Evolutionary conservation across 352 stramenopile species (phyloP), one percentile per base, ranked within the genome.

Genomic region (Globisporangium acanthophoron): DNA sequence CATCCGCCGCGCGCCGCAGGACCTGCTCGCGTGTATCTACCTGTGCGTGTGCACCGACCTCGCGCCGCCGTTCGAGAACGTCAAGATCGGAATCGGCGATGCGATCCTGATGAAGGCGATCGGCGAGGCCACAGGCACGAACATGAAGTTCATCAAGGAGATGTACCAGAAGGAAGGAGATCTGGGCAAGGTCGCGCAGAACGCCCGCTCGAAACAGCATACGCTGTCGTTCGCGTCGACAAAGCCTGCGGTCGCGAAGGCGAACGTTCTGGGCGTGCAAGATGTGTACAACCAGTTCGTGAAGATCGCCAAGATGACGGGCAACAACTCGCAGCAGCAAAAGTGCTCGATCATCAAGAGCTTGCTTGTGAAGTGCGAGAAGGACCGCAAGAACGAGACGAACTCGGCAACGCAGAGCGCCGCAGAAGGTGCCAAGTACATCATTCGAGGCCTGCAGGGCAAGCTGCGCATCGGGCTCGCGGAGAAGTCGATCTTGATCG

Each of bases 71-170:
- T 98, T 98, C 59, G 90, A 98, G 64, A 98, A 97, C 70, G 74
- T 99, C 8, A 98, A 99, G 74, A 93, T 99, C 29, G 97, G 97
- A 18, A 97, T 99, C 52, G 97, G 97, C 31, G 97, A 99, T 65
- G 87, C 93, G 5, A 96, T 99, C 57, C 69, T 99, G 18, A 98
- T 98, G 69, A 99, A 99, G 73, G 93, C 96, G 3, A 97, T 99
- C 55, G 89, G 82, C 12, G 85, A 98, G 66, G 95, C 94, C 0
- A 97, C 87, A 1, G 96, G 96, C 8, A 96, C 85, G 20, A 93
- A 88, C 53, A 70, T 85, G 18, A 90, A 88, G 53, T 93, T 96
- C 52, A 94, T 99, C 63, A 98, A 98, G 68, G 79, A 97, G 35
- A 96, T 97, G 74, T 98, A 98, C 56, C 86, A 98, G 64, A 88